These are phyloP conservation scores for Kentomonas sorsogonicus DNA, from an alignment of 208 protist genomes.

Conservation along the genomic window DNA sequence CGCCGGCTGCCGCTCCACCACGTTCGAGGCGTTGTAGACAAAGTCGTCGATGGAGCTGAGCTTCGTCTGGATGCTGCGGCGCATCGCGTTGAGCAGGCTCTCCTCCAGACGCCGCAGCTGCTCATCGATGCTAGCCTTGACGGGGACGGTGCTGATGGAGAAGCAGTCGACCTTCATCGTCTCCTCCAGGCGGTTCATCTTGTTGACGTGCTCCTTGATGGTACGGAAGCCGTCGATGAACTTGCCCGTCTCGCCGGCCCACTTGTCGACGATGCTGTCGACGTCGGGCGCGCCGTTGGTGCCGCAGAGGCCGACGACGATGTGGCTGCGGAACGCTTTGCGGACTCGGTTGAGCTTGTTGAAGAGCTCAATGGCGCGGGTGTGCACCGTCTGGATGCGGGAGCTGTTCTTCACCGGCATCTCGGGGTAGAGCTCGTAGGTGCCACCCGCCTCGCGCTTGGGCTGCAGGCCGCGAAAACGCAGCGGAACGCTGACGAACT, in stretches of 20 bases:
- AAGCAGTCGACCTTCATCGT: slow-evolving; percentile 92
- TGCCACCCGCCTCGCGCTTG: slow-evolving; percentile 52
- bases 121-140: slow-evolving; percentile 92
- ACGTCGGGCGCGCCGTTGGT: slow-evolving; percentile 83
- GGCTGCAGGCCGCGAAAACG: slow-evolving; percentile 90
- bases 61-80: slow-evolving; percentile 54
- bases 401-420: slow-evolving; percentile 85
- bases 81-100: slow-evolving; percentile 81
- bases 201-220: slow-evolving; percentile 80
- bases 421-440: slow-evolving; percentile 86
- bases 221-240: slow-evolving; percentile 86
- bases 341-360: slow-evolving; percentile 80
- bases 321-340: slow-evolving; percentile 80
- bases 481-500: slow-evolving; percentile 92
- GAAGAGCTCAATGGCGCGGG: slow-evolving; percentile 91
- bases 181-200: slow-evolving; percentile 87
- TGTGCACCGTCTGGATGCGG: slow-evolving; percentile 86
- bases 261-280: slow-evolving; percentile 83
- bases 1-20: slow-evolving; percentile 85
- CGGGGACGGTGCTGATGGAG: slow-evolving; percentile 82
- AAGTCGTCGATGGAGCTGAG: slow-evolving; percentile 85
- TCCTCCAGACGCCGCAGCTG: slow-evolving; percentile 89
- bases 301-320: slow-evolving; percentile 87
- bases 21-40: slow-evolving; percentile 80
- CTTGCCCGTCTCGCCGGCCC: slow-evolving; percentile 40